Conservation (phyloP, 2,329 filamentous ascomycete species). For the Rhynchosporium agropyri region DNA sequence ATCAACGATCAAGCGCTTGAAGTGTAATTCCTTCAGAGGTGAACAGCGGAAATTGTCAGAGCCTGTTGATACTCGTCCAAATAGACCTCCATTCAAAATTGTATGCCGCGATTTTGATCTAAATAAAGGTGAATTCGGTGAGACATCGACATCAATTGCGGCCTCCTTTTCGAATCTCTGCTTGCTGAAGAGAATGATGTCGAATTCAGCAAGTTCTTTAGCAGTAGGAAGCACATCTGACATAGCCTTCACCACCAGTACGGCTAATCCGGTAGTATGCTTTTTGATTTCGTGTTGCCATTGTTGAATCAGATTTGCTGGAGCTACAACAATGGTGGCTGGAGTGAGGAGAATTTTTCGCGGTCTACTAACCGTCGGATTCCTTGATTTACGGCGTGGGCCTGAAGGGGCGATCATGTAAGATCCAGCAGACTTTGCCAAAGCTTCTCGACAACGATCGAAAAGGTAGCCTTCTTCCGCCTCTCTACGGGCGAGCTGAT, state of each 20-base stretch:
- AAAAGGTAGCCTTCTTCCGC: constrained; percentile 48
- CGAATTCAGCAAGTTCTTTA: constrained; percentile 63
- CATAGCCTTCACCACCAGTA: constrained; percentile 62
- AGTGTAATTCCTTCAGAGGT: constrained; percentile 72
- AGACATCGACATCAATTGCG: constrained; percentile 51
- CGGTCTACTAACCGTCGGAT: constrained; percentile 44
- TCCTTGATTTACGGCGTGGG: constrained; percentile 46
- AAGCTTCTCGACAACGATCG: constrained; percentile 55
- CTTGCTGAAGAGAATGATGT: constrained; percentile 78
- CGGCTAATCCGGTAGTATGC: constrained; percentile 68
- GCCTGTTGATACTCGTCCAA: constrained; percentile 40
- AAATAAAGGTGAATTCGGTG: constrained; percentile 16
- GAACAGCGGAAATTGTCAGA: constrained; percentile 53
- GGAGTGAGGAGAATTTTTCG: constrained; percentile 64
- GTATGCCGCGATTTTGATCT: neutral
- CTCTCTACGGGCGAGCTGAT: constrained; percentile 55
- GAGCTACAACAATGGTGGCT: constrained; percentile 77
- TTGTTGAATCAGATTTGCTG: constrained; percentile 79
- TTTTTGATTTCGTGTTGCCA: constrained; percentile 81
- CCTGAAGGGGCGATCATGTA: constrained; percentile 58
- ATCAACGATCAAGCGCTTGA: constrained; percentile 87
- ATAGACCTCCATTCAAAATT: constrained; percentile 43
- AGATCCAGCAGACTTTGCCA: constrained; percentile 59
- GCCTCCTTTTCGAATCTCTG: constrained; percentile 71
- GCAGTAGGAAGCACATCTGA: constrained; percentile 58